A percentile compares a stretch with the other conserved stretches of the same genome.
Conservation (phyloP, 768 basidiomycete genomes). For the Megacollybia marginata region DNA sequence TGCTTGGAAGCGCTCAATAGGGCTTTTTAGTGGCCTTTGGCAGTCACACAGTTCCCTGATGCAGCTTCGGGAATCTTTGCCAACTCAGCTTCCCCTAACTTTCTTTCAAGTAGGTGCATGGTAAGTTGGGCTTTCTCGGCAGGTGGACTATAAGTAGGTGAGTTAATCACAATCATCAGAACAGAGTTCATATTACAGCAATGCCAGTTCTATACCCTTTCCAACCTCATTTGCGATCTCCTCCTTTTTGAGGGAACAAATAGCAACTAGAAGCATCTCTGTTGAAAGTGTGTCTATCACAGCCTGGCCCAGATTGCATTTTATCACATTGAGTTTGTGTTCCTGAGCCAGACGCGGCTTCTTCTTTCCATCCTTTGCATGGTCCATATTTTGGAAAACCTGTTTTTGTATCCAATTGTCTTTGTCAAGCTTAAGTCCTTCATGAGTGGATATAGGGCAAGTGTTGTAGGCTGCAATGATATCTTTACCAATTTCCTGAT, state of each 20-base stretch:
- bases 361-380: slow-evolving; percentile 10
- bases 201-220: not conserved
- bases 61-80: too few relatives aligned
- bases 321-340: not conserved
- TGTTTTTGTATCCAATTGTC: slow-evolving; percentile 5
- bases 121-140: not conserved
- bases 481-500: slow-evolving; percentile 4
- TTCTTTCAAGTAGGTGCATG: too few relatives aligned
- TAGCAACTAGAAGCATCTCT: not conserved
- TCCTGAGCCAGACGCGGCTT: not conserved
- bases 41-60: too few relatives aligned
- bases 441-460: not conserved
- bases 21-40: too few relatives aligned
- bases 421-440: not conserved
- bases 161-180: slow-evolving; percentile 4
- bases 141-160: not conserved
- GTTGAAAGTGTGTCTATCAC: not conserved
- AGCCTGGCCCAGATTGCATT: not conserved
- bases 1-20: too few relatives aligned
- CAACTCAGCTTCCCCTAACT: too few relatives aligned
- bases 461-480: slow-evolving; percentile 6
- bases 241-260: not conserved
- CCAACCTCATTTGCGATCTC: not conserved
- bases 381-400: slow-evolving; percentile 10
- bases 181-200: slow-evolving; percentile 3